A percentile compares a stretch with the other conserved stretches of the same genome.
Conservation (phyloP, 2,329 filamentous ascomycete species). For the Periconia sp. region DNA sequence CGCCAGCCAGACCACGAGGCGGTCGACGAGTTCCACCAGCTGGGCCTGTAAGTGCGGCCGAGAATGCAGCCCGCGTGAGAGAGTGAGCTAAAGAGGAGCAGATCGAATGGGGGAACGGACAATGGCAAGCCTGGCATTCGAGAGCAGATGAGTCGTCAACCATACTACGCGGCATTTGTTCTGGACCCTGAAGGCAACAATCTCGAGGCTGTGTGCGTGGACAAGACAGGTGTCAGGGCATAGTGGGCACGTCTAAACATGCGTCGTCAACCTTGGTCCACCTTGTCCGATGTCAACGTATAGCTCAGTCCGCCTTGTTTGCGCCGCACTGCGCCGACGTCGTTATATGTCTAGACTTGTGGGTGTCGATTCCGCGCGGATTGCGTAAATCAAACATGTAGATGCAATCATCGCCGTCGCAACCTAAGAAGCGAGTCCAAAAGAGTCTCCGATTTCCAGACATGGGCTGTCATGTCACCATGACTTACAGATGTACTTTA, state of each 20-base stretch:
- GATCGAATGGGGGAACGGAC: slow-evolving; percentile 16
- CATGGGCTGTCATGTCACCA: no score
- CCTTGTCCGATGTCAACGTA: no score
- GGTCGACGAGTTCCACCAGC: slow-evolving; percentile 14
- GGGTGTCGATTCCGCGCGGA: no score
- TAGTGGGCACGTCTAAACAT: neutral
- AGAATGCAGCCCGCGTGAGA: neutral
- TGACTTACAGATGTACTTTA: no score
- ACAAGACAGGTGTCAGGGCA: slow-evolving; percentile 3
- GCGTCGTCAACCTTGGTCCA: no score
- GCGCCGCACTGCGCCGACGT: no score
- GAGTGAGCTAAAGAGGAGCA: slow-evolving; percentile 4
- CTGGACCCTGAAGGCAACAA: slow-evolving; percentile 22
- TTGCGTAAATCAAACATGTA: no score
- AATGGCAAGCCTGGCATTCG: slow-evolving; percentile 20
- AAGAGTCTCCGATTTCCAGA: no score
- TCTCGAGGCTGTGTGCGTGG: slow-evolving; percentile 19
- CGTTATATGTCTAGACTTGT: no score
- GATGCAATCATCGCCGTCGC: no score
- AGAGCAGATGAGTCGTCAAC: slow-evolving; percentile 21
- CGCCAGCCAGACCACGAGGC: slow-evolving; percentile 13
- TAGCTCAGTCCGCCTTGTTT: no score
- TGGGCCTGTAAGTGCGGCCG: slow-evolving; percentile 13
- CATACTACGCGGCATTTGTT: slow-evolving; percentile 21
- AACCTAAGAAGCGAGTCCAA: no score